Evolutionary conservation across 2,329 filamentous ascomycete genomes (phyloP).

Genomic region (Elsinoe necatrix): DNA sequence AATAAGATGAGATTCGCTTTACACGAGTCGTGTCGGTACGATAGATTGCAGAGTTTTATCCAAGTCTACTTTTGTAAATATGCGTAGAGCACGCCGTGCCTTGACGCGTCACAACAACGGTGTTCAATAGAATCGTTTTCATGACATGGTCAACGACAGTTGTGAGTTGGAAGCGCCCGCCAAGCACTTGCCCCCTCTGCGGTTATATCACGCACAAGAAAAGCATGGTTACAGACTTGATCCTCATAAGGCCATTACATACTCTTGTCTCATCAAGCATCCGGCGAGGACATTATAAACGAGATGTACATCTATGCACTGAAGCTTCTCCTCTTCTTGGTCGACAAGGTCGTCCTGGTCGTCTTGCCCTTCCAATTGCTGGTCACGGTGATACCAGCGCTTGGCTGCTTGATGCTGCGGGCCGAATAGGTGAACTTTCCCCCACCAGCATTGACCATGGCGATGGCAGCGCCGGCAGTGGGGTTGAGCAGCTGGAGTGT

Average conservation of each 20-base stretch:
- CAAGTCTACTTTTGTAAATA: too few species aligned
- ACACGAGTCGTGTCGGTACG: too few species aligned
- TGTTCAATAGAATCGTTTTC: too few species aligned
- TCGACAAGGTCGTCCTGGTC: constrained; percentile 1
- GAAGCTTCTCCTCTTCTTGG: constrained; percentile 6
- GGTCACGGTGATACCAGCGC: constrained; percentile 19
- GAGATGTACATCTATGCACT: neutral
- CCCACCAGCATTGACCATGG: constrained; percentile 20
- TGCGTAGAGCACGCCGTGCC: too few species aligned
- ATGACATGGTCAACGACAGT: too few species aligned
- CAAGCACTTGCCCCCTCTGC: too few species aligned
- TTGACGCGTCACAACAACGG: too few species aligned
- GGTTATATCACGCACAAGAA: too few species aligned
- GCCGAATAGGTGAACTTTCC: constrained; percentile 28
- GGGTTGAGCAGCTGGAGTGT: constrained; percentile 25
- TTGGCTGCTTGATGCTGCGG: constrained; percentile 25
- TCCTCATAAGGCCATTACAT: neutral
- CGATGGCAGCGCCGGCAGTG: constrained; percentile 21
- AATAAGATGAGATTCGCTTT: too few species aligned
- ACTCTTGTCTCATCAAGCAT: neutral
- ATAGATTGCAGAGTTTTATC: too few species aligned
- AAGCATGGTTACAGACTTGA: neutral
- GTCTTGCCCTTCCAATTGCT: constrained; percentile 18
- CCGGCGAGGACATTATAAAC: neutral
- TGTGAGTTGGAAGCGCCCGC: too few species aligned